Base-by-base conservation (phyloP, 176 grass and related monocot species). In the Oryza glumipatula region DNA sequence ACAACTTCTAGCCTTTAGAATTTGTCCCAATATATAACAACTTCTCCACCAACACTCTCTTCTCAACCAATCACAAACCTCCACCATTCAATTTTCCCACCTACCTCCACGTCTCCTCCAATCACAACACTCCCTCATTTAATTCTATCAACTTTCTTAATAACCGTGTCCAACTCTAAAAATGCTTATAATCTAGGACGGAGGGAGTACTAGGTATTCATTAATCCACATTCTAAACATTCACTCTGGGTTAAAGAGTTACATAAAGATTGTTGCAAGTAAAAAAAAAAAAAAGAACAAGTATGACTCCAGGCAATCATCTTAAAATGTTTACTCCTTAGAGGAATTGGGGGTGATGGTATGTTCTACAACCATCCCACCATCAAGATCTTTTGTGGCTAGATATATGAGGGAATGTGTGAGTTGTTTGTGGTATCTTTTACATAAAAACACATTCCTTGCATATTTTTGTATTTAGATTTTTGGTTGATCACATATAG, bases 221-320 rank as follows among this genome's bases (percentile, higher is more conserved):
- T 35, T 63, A 84, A 38, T 80, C 51, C 24, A 80, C 22, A 64
- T 72, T 86, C 43, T 49, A 44, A 80, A 10, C 63, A 79, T 33
- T 67, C 61, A 32, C n/a, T 46, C 38, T 64, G 47, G 17, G 4
- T 51, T 44, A 63, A 12, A 36, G 17, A 35, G 32, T 77, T 45
- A n/a, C 19, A 26, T 70, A 71, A 48, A 79, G 52, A 79, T 39
- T 72, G 70, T 9, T 33, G 15, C 23, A 61, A 89, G 43, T 26
- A 80, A 26, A 77, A 26, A 77, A 10, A n/a, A n/a, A n/a, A 77
- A 82, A 56, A 54, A 44, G n/a, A 71, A 68, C 67, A 23, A 72
- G 22, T 69, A 19, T 73, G 12, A 32, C 75, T 60, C 65, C 21
- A 32, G 56, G 71, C 24, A 77, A 86, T 54, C 46, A 65, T 48